A percentile compares a stretch with the other conserved stretches of the same genome.
Evolutionary conservation across 2,329 filamentous ascomycete genomes (phyloP).

Genomic region (Cryphonectria japonica): DNA sequence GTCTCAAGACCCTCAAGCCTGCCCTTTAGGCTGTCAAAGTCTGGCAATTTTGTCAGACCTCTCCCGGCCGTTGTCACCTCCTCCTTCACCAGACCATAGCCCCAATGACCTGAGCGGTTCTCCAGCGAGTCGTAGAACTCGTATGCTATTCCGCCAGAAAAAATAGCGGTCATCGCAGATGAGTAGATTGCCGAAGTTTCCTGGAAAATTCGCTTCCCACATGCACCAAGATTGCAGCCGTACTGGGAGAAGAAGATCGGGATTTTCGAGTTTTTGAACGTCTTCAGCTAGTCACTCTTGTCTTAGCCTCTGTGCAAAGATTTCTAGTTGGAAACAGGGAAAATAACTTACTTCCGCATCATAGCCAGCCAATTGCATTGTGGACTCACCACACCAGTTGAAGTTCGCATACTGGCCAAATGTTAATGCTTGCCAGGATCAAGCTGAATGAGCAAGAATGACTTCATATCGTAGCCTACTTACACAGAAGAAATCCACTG

Average conservation of each 20-base stretch:
- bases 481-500: constrained; percentile 30
- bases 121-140: constrained; percentile 61
- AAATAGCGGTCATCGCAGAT: constrained; percentile 54
- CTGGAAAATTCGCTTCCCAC: constrained; percentile 56
- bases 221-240: constrained; percentile 55
- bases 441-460: too few relatives aligned
- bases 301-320: neutral
- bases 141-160: constrained; percentile 65
- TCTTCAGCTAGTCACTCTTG: constrained; percentile 40
- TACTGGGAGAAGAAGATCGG: constrained; percentile 69
- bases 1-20: constrained; percentile 14
- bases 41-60: constrained; percentile 21
- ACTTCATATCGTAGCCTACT: neutral
- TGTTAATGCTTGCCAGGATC: neutral
- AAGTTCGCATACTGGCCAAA: constrained; percentile 52
- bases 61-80: constrained; percentile 13
- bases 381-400: constrained; percentile 60
- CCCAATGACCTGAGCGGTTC: constrained; percentile 26
- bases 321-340: neutral
- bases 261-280: constrained; percentile 56
- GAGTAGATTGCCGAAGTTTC: constrained; percentile 62
- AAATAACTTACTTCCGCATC: constrained; percentile 37
- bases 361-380: constrained; percentile 55
- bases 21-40: constrained; percentile 23
- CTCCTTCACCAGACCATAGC: constrained; percentile 47